Percentiles rank a stretch among this genome's conserved stretches.
These are phyloP conservation scores for Rhizopus microsporus DNA, from an alignment of 371 early-diverging fungal species.

Conservation along the genomic window DNA sequence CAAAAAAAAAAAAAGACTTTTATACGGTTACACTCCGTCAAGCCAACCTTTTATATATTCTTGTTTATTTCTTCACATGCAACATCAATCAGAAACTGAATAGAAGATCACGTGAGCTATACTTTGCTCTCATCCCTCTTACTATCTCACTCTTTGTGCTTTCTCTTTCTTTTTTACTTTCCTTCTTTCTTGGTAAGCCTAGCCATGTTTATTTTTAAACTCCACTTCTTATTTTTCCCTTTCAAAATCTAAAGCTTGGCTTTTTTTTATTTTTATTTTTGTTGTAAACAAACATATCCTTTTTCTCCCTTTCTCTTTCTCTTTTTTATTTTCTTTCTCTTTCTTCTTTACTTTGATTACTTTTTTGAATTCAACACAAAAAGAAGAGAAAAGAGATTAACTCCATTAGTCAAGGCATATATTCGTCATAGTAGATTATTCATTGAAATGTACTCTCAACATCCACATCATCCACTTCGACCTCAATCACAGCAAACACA, in stretches of 20 bases:
- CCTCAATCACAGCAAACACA: conserved; percentile 11
- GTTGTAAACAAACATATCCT: conserved; percentile 3
- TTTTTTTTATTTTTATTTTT: conserved; percentile 7
- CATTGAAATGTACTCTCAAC: conserved; percentile 23
- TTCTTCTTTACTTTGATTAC: conserved; percentile 1
- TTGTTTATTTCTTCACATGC: neutral
- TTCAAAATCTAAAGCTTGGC: neutral
- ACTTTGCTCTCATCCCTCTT: too few species aligned
- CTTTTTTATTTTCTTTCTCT: conserved; percentile 2
- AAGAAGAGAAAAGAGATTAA: conserved; percentile 3
- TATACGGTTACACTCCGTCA: neutral
- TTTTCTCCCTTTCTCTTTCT: conserved; percentile 7
- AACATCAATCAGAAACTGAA: too few species aligned
- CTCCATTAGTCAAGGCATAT: too few species aligned
- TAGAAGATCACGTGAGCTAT: too few species aligned
- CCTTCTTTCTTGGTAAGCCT: neutral
- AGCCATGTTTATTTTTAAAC: conserved; percentile 4
- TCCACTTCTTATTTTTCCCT: conserved; percentile 6
- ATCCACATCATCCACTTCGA: conserved; percentile 14
- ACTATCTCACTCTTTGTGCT: too few species aligned
- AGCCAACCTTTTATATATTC: neutral
- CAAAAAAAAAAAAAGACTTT: conserved; percentile 11
- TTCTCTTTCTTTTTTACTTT: too few species aligned
- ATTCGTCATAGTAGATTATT: conserved; percentile 2
- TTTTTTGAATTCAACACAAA: conserved; percentile 2